phyloP scores from a whole-genome alignment of 2,329 filamentous ascomycete species.

The Pseudogymnoascus verrucosus region DNA sequence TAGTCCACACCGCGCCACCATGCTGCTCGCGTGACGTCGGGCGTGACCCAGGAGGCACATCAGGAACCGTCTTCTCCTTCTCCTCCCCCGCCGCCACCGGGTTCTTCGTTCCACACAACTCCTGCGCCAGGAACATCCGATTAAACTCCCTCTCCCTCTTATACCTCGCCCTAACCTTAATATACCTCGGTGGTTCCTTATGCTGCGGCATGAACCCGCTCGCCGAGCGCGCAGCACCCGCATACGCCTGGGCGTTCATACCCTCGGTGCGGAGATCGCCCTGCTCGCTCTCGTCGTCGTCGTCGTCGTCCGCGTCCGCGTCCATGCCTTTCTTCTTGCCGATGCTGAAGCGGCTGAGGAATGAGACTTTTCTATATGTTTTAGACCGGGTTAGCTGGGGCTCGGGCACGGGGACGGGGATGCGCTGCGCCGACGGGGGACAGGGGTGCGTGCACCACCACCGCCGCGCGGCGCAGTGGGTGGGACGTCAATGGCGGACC shows the following conservation, averaged over 20 bases:
- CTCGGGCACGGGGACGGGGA: conserved; percentile 8
- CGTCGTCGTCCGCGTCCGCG: conserved; percentile 33
- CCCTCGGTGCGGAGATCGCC: conserved; percentile 65
- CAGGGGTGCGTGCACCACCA: neutral
- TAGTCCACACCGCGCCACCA: conserved; percentile 74
- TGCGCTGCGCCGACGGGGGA: conserved; percentile 16
- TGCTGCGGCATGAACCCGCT: conserved; percentile 75
- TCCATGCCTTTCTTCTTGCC: conserved; percentile 64
- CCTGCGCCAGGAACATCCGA: conserved; percentile 83
- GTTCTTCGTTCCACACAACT: conserved; percentile 58
- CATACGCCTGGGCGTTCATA: conserved; percentile 75
- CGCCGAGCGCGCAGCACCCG: conserved; percentile 41
- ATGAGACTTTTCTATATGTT: conserved; percentile 74
- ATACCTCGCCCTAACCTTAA: conserved; percentile 72
- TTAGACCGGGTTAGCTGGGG: conserved; percentile 8
- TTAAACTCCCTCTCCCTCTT: conserved; percentile 80
- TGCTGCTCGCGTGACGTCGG: conserved; percentile 1
- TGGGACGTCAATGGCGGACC: neutral
- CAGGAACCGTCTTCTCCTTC: conserved; percentile 28
- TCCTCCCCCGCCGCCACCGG: conserved; percentile 21
- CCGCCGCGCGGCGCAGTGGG: neutral
- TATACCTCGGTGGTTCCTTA: conserved; percentile 84
- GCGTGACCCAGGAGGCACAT: conserved; percentile 17
- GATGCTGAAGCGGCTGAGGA: conserved; percentile 74
- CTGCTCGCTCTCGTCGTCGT: conserved; percentile 62